Evolutionary conservation across 2,329 filamentous ascomycete genomes (phyloP).

Genomic region (Hypoxylon sp.): DNA sequence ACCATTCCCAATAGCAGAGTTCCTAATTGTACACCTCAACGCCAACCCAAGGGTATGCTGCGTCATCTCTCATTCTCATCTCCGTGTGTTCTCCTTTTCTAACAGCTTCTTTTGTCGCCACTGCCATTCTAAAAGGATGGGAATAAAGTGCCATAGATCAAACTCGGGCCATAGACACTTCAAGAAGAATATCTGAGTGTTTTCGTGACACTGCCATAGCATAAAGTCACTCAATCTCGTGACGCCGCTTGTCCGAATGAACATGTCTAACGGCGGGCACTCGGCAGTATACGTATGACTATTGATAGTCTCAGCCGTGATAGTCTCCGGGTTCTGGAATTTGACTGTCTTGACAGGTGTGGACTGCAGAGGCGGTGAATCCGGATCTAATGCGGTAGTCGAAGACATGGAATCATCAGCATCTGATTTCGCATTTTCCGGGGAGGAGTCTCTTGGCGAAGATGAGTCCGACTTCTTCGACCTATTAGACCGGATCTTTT

Average conservation of each 20-base stretch:
- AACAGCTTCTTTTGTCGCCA: conserved; percentile 74
- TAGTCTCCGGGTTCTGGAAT: conserved; percentile 83
- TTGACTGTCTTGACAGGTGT: conserved; percentile 57
- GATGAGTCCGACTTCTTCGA: conserved; percentile 64
- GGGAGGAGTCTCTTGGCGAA: conserved; percentile 65
- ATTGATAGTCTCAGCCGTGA: conserved; percentile 85
- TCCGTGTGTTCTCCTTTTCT: conserved; percentile 65
- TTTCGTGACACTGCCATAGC: conserved; percentile 97
- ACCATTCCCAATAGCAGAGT: conserved; percentile 10
- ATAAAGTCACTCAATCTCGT: conserved; percentile 96
- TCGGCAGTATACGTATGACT: conserved; percentile 90
- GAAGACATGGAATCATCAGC: conserved; percentile 71
- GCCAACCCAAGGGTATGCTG: conserved; percentile 35
- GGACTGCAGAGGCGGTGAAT: conserved; percentile 63
- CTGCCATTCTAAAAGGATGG: conserved; percentile 92
- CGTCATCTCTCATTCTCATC: conserved; percentile 35
- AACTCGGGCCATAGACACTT: conserved; percentile 97
- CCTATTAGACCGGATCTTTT: conserved; percentile 83
- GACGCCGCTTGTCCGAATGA: conserved; percentile 93
- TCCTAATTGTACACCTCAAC: conserved; percentile 33
- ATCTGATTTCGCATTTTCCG: conserved; percentile 64
- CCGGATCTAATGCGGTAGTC: conserved; percentile 71
- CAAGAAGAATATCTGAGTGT: conserved; percentile 93
- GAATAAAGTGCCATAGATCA: conserved; percentile 92
- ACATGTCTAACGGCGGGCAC: conserved; percentile 89